Conservation (phyloP, 177 flowering plant genomes). For the Vitis hybrid region DNA sequence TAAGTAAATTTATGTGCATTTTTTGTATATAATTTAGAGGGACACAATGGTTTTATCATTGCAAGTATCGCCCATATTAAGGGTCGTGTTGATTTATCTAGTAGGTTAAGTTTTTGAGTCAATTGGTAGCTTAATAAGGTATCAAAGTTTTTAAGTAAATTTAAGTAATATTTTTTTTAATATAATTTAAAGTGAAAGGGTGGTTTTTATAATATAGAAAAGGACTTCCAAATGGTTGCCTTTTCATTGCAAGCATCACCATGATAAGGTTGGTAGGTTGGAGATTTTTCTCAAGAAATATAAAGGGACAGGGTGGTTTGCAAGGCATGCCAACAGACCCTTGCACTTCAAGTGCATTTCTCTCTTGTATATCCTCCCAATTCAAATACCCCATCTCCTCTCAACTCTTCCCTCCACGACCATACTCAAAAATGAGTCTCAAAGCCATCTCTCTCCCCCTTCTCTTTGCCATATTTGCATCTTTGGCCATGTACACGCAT, state of each 20-base stretch:
- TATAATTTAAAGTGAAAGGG: too few species aligned
- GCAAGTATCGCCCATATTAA: too few species aligned
- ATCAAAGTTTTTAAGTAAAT: too few species aligned
- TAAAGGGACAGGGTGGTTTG: constrained; percentile 57
- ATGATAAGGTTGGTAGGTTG: constrained; percentile 17
- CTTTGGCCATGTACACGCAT: constrained; percentile 26
- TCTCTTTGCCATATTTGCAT: constrained; percentile 33
- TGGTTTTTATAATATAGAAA: too few species aligned
- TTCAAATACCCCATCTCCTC: not conserved
- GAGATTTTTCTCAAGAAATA: constrained; percentile 11
- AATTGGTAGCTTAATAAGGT: too few species aligned
- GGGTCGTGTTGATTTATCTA: too few species aligned
- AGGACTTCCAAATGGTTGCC: not conserved
- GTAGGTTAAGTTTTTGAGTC: too few species aligned
- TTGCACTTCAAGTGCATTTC: constrained; percentile 70
- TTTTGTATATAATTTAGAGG: too few species aligned
- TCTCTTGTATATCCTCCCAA: not conserved
- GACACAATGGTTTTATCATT: too few species aligned
- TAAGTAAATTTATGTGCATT: too few species aligned
- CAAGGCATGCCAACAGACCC: constrained; percentile 68
- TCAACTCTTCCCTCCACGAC: not conserved
- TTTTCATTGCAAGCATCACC: not conserved
- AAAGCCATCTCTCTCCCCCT: constrained; percentile 17
- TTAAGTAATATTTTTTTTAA: too few species aligned
- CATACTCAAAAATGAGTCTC: constrained; percentile 11